Conservation (phyloP, 2,329 filamentous ascomycete genomes). For the Verticillium isaacii region DNA sequence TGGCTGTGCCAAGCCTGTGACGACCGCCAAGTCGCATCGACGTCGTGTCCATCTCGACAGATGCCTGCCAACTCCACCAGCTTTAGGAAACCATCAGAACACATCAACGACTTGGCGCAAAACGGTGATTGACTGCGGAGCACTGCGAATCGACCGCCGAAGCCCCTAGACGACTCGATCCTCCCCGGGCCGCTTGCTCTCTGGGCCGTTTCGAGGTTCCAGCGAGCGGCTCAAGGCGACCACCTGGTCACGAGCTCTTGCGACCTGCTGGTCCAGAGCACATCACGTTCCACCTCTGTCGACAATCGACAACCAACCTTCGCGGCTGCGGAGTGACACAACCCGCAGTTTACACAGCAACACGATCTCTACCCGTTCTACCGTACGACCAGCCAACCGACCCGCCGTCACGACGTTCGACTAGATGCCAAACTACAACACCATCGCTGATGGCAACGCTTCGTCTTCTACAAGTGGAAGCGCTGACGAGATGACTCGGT, state of each 20-base stretch:
- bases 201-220: neutral
- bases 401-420: neutral
- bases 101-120: neutral
- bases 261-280: conserved; percentile 2
- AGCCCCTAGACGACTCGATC: neutral
- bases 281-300: neutral
- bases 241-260: conserved; percentile 5
- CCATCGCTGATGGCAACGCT: conserved; percentile 43
- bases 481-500: conserved; percentile 13
- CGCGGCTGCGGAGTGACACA: neutral
- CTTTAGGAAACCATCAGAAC: neutral
- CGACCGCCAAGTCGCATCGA: conserved; percentile 1
- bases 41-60: neutral
- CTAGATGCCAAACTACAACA: conserved; percentile 50
- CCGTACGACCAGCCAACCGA: neutral
- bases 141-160: neutral
- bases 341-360: neutral
- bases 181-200: neutral
- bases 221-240: neutral
- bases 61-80: neutral
- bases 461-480: conserved; percentile 12
- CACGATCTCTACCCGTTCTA: neutral
- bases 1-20: conserved; percentile 1
- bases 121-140: neutral
- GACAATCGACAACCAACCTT: neutral